Evolutionary conservation across 768 basidiomycete species (phyloP).

Genomic region (Kwoniella mangroviensis): DNA sequence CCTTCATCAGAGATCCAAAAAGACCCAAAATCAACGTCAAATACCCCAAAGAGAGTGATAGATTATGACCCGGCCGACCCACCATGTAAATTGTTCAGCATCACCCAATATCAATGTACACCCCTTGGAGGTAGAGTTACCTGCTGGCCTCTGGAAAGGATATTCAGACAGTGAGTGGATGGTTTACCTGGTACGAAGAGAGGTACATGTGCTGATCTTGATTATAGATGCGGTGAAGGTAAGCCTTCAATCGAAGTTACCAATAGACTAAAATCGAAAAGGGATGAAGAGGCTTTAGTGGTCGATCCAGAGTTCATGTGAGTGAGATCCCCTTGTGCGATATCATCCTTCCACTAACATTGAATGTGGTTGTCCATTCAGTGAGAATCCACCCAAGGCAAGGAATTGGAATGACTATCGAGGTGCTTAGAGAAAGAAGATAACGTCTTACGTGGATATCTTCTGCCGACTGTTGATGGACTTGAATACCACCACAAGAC

Average conservation of each 20-base stretch:
- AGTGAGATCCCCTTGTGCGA: conserved; percentile 8
- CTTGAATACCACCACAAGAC: too few relatives aligned
- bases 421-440: conserved; percentile 4
- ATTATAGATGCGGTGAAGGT: conserved; percentile 37
- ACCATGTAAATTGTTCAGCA: conserved; percentile 46
- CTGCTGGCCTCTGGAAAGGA: conserved; percentile 54
- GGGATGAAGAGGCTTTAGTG: conserved; percentile 9
- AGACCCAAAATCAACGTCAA: not conserved
- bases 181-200: not conserved
- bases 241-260: conserved; percentile 51
- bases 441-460: not conserved
- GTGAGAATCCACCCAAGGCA: conserved; percentile 41
- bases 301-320: conserved; percentile 45
- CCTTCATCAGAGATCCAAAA: not conserved
- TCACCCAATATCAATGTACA: conserved; percentile 55
- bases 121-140: conserved; percentile 43
- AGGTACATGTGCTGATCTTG: not conserved
- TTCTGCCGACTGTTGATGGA: not conserved
- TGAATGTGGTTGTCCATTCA: not conserved
- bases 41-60: not conserved
- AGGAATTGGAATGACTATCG: conserved; percentile 40
- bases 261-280: conserved; percentile 24
- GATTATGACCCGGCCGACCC: not conserved
- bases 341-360: not conserved
- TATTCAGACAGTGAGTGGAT: conserved; percentile 52